Evolutionary conservation across 1,139 yeast genomes (phyloP).

Genomic region (Hanseniaspora uvarum): DNA sequence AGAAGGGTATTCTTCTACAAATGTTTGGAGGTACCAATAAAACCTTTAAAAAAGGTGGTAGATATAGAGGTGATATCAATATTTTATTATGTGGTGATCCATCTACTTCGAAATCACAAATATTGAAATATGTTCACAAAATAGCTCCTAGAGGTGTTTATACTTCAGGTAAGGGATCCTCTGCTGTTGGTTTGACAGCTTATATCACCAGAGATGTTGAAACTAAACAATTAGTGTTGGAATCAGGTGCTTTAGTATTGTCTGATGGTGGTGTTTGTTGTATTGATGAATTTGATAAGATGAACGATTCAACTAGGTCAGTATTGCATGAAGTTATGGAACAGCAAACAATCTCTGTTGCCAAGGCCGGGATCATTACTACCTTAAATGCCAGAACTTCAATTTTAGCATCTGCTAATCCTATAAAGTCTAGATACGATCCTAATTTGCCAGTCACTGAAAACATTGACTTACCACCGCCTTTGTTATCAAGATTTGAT

Average conservation of each 20-base stretch:
- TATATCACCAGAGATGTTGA: slow-evolving; percentile 90
- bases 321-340: slow-evolving; percentile 98
- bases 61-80: slow-evolving; percentile 92
- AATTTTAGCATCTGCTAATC: slow-evolving; percentile 91
- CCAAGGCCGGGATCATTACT: slow-evolving; percentile 95
- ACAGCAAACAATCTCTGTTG: slow-evolving; percentile 95
- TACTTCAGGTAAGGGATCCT: slow-evolving; percentile 96
- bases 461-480: slow-evolving; percentile 93
- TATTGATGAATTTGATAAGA: slow-evolving; percentile 96
- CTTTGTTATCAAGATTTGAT: slow-evolving; percentile 86
- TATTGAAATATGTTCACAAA: slow-evolving; percentile 86
- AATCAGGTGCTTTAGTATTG: slow-evolving; percentile 89
- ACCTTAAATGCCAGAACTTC: slow-evolving; percentile 94
- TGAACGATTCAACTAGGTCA: slow-evolving; percentile 89
- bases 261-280: slow-evolving; percentile 99
- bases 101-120: slow-evolving; percentile 90
- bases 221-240: slow-evolving; percentile 83
- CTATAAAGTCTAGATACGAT: slow-evolving; percentile 91
- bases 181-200: slow-evolving; percentile 98
- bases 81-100: slow-evolving; percentile 94
- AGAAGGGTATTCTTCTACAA: slow-evolving; percentile 85
- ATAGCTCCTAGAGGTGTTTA: slow-evolving; percentile 97
- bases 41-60: slow-evolving; percentile 78
- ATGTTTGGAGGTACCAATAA: slow-evolving; percentile 94
- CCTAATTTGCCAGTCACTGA: slow-evolving; percentile 88